Base-by-base conservation (phyloP, 768 basidiomycete genomes). In the Mycena venus region DNA sequence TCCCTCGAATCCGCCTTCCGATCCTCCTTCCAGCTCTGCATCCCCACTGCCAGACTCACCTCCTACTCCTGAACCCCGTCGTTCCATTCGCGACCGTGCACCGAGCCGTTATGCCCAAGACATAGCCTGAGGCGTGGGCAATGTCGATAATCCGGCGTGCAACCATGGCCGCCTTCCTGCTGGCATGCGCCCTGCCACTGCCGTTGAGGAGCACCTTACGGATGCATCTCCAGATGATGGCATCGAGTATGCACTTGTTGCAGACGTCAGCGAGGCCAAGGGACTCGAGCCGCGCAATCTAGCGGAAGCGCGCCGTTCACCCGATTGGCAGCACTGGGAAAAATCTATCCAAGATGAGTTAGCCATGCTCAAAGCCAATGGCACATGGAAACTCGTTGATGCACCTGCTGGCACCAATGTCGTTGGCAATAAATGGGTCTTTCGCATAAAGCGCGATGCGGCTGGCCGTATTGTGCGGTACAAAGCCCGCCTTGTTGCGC, bases 291-390 rank as follows among this genome's bases (percentile, higher is more conserved):
- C 65, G 27, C 64, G 53, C 21, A 64, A 51, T 44, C 44, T 75
- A 6, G 61, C 65, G 11, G 72, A 71, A 36, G 70, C 55, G 55
- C 25, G 42, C 15, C 63, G 70, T 9, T 72, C 70, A 0, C 60
- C 77, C 4, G 77, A 79, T 44, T 78, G 77, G 77, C 75, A 68
- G 36, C 69, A 77, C 25, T 80, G 77, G 78, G 58, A 79, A 59
- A 72, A 66, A 8, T 77, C 79, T 10, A 78, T 79, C 1, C 25
- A 72, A 6, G 74, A 71, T 0, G 75, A 80, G 59, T 53, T 79
- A 31, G 49, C 23, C 11, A 64, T 64, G 31, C 64, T 79, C 0
- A 68, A 76, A 47, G 60, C 38, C 1, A 72, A 76, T 44, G 67
- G 67, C 0, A 77, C 70, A 7, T 77, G 78, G 77, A 65, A 69